Evolutionary conservation across 1,284 basidiomycete species (phyloP), one percentile per base, ranked within the genome.

Genomic region (Cutaneotrichosporon mucoides): DNA sequence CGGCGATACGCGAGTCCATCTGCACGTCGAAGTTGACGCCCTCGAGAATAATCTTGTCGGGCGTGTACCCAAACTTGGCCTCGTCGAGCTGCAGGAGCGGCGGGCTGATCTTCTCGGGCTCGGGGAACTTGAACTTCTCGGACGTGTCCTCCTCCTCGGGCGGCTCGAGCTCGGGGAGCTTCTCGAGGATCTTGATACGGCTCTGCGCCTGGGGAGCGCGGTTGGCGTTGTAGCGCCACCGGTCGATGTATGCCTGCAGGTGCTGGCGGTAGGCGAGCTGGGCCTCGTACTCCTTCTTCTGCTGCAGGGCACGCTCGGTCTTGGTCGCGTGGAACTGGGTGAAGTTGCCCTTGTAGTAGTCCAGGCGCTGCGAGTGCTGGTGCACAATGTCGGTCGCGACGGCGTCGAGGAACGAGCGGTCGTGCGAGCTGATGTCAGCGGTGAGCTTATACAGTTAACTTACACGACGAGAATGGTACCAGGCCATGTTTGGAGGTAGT

Each of bases 311-410:
- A 36, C 96, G 88, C 74, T 99, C 96, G 8, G 89, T 90, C 78
- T 97, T 95, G 33, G 96, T 99, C 4, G 95, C 94, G 77, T 99
- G 98, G 84, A 99, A 99, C 73, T 98, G 92, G 1, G 90, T 88
- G 79, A 99, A 99, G 81, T 99, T 98, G 68, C 94, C 82, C 70
- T 81, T 95, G 79, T 70, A 79, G 66, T 98, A 98, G 76, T 99
- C 95, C 24, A 99, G 83, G 55, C 96, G 85, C 63, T 85, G 89
- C 2, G 90, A 94, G 79, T 99, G 95, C 80, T 97, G 92, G 77
- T 98, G 93, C 41, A 99, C 86, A 69, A 99, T 98, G 75, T 94
- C 91, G 10, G 92, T 94, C 0, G 94, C 93, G 16, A 97, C 91
- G 34, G 90, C 89, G 79, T 99, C 94, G 83, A 99, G 81, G 85